Evolutionary conservation across 495 filamentous ascomycete species (phyloP).

Genomic region (Hypoxylon fragiforme): DNA sequence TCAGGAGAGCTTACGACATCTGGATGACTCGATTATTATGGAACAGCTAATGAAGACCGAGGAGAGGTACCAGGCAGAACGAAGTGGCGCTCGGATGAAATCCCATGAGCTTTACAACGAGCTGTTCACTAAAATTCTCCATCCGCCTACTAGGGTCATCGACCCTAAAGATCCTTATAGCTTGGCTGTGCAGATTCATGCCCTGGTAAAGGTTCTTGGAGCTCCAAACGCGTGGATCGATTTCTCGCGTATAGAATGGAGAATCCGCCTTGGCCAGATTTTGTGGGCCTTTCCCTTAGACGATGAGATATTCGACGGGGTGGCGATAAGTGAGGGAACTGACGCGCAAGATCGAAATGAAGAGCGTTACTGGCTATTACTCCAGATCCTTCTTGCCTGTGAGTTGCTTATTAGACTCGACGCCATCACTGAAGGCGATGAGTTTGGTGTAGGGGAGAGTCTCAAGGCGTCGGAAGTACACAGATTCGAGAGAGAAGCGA

Average conservation of each 20-base stretch:
- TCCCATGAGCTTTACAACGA: conserved; percentile 61
- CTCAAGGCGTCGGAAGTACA: conserved; percentile 62
- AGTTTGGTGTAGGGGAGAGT: conserved; percentile 47
- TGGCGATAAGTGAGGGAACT: conserved; percentile 43
- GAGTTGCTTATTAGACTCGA: conserved; percentile 79
- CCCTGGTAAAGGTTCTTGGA: conserved; percentile 59
- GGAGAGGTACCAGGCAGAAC: conserved; percentile 47
- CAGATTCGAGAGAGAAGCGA: conserved; percentile 65
- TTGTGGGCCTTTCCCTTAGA: conserved; percentile 68
- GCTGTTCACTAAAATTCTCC: conserved; percentile 60
- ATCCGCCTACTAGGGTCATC: conserved; percentile 59
- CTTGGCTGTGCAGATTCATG: conserved; percentile 60
- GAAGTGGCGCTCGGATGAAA: conserved; percentile 37
- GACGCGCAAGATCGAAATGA: conserved; percentile 49
- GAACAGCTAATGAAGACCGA: conserved; percentile 55
- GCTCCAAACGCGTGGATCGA: conserved; percentile 70
- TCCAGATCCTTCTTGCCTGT: conserved; percentile 77
- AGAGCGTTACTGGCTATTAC: conserved; percentile 73
- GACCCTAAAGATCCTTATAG: conserved; percentile 62
- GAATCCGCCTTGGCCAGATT: conserved; percentile 77
- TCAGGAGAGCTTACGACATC: conserved; percentile 53
- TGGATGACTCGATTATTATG: conserved; percentile 55
- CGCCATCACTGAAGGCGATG: conserved; percentile 64
- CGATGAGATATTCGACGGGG: conserved; percentile 55
- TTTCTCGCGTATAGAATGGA: conserved; percentile 79